Conservation (phyloP, 768 basidiomycete genomes). For the Holtermanniella nyarrowii region DNA sequence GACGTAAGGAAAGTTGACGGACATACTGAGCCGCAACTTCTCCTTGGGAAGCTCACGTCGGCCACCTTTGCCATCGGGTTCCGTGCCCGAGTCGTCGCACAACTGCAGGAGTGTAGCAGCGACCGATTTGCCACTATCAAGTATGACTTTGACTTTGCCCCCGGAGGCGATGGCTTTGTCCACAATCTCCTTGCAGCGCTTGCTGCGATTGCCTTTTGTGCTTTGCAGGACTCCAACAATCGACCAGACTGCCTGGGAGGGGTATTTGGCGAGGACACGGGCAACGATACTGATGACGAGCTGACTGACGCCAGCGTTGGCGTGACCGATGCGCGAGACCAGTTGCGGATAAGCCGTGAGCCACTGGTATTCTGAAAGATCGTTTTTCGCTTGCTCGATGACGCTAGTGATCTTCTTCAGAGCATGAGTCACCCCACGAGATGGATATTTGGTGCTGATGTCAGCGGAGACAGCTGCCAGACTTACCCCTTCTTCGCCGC, state of each 20-base stretch:
- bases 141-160: slow-evolving; percentile 47
- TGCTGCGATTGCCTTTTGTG: slow-evolving; percentile 52
- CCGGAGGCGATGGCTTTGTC: background rate
- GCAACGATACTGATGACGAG: slow-evolving; percentile 59
- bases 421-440: background rate
- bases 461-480: background rate
- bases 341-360: slow-evolving; percentile 93
- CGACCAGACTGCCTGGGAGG: slow-evolving; percentile 85
- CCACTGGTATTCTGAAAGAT: slow-evolving; percentile 85
- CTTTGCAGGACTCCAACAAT: slow-evolving; percentile 83
- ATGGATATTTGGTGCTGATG: background rate
- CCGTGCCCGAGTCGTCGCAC: slow-evolving; percentile 8
- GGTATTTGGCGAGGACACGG: slow-evolving; percentile 67
- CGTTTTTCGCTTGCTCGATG: slow-evolving; percentile 51
- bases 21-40: slow-evolving; percentile 1
- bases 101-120: slow-evolving; percentile 22
- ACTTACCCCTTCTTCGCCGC: slow-evolving; percentile 1
- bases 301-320: slow-evolving; percentile 52
- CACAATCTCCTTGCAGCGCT: slow-evolving; percentile 48
- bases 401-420: slow-evolving; percentile 52
- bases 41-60: slow-evolving; percentile 12
- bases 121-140: slow-evolving; percentile 23
- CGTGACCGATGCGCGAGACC: slow-evolving; percentile 80
- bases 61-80: slow-evolving; percentile 21
- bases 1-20: slow-evolving; percentile 47